phyloP scores from a whole-genome alignment of 2,329 filamentous ascomycete species.

The Balansia obtecta region DNA sequence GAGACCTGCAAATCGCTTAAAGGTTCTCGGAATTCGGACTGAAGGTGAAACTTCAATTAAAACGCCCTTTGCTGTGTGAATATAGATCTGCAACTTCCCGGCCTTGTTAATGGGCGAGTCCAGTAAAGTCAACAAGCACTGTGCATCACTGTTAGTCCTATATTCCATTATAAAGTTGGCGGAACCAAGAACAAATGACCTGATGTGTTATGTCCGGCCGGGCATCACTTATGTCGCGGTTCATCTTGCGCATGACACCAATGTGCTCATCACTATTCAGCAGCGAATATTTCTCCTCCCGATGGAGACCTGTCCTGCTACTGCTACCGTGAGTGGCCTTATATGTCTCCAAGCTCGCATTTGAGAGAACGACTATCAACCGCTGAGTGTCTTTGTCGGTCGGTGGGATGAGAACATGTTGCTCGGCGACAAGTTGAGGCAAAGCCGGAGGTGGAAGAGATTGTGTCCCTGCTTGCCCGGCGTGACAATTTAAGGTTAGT shows the following conservation, averaged over 20 bases:
- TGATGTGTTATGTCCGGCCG: constrained; percentile 97
- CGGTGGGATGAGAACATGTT: constrained; percentile 70
- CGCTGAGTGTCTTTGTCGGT: constrained; percentile 85
- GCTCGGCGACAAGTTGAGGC: constrained; percentile 86
- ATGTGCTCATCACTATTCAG: constrained; percentile 99
- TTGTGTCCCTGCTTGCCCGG: constrained; percentile 56
- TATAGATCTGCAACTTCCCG: constrained; percentile 94
- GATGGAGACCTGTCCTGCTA: constrained; percentile 49
- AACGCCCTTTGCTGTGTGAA: constrained; percentile 93
- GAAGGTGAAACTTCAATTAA: constrained; percentile 97
- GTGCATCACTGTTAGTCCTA: constrained; percentile 20
- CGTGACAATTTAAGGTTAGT: neutral
- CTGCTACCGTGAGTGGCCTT: constrained; percentile 68
- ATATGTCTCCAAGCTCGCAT: constrained; percentile 96
- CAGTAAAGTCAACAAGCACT: constrained; percentile 94
- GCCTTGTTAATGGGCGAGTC: constrained; percentile 99
- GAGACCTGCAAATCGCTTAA: constrained; percentile 95
- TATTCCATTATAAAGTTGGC: too few species aligned
- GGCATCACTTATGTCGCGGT: constrained; percentile 94
- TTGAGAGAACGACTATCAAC: constrained; percentile 89
- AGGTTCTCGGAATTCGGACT: constrained; percentile 92
- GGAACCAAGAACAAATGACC: constrained; percentile 39
- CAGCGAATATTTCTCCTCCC: constrained; percentile 92
- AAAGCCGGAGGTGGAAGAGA: constrained; percentile 86
- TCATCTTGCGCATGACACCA: constrained; percentile 99